Percentiles rank a stretch among this genome's conserved stretches.
These are phyloP conservation scores for Lactarius deliciosus DNA, from an alignment of 768 basidiomycete species.

Conservation along the genomic window DNA sequence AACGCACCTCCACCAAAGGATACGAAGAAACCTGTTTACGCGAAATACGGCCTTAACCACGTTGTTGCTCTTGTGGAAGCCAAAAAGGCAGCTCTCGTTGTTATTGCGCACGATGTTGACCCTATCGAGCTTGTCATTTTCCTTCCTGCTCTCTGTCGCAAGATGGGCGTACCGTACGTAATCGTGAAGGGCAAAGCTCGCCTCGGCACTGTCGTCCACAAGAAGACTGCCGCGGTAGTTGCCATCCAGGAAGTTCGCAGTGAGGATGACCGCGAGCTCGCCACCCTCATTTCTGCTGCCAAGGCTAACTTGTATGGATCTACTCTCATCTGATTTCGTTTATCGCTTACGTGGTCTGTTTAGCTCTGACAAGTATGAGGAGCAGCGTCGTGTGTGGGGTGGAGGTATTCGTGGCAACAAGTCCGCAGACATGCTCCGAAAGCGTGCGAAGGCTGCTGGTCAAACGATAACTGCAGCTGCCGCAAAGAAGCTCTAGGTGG, in stretches of 20 bases:
- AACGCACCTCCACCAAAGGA: conserved; percentile 46
- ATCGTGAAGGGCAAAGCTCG: conserved; percentile 99
- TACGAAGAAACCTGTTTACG: conserved; percentile 91
- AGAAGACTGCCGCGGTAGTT: conserved; percentile 94
- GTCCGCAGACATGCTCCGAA: conserved; percentile 89
- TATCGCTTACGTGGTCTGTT: conserved; percentile 4
- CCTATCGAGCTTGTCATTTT: conserved; percentile 99
- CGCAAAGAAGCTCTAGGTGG: conserved; percentile 61
- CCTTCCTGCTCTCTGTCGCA: conserved; percentile 96
- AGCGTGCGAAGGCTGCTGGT: conserved; percentile 91
- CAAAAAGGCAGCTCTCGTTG: conserved; percentile 95
- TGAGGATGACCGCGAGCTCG: conserved; percentile 92
- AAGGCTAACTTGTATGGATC: conserved; percentile 91
- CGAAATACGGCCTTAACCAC: conserved; percentile 98
- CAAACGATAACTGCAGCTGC: conserved; percentile 55
- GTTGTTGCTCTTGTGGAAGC: conserved; percentile 92
- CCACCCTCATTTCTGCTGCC: conserved; percentile 87
- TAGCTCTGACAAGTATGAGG: conserved; percentile 92
- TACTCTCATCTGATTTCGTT: neutral
- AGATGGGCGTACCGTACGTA: conserved; percentile 99
- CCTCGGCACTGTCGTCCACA: conserved; percentile 96
- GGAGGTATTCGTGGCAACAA: conserved; percentile 96
- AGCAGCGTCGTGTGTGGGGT: conserved; percentile 89
- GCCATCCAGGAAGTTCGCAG: conserved; percentile 92
- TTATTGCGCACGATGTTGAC: conserved; percentile 98